Evolutionary conservation across 2,329 filamentous ascomycete genomes (phyloP).

Genomic region (Trichoderma sp.): DNA sequence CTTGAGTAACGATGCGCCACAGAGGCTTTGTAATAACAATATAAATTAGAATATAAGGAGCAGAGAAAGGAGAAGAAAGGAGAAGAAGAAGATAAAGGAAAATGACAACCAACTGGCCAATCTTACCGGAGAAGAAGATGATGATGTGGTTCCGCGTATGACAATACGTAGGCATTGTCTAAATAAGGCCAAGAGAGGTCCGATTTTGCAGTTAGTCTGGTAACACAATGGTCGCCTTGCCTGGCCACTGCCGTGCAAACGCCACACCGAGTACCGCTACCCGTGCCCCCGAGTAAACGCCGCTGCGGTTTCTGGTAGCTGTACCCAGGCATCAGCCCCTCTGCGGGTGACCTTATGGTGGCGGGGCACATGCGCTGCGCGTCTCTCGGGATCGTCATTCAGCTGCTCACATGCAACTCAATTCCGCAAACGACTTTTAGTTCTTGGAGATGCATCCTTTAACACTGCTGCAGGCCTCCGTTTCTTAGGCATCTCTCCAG

Average conservation of each 20-base stretch:
- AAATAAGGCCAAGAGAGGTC: neutral
- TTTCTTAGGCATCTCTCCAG: neutral
- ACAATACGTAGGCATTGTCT: conserved; percentile 19
- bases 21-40: neutral
- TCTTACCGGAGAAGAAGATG: neutral
- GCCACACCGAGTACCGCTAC: conserved; percentile 4
- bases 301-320: neutral
- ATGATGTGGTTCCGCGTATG: conserved; percentile 7
- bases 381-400: conserved; percentile 21
- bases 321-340: neutral
- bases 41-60: neutral
- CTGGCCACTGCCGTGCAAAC: neutral
- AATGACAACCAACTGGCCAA: neutral
- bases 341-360: conserved; percentile 1
- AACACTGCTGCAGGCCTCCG: neutral
- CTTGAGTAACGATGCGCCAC: neutral
- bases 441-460: neutral
- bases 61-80: neutral
- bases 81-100: neutral
- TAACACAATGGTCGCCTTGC: neutral
- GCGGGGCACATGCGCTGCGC: conserved; percentile 23
- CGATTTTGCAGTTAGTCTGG: neutral
- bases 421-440: conserved; percentile 3
- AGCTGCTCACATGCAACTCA: conserved; percentile 22
- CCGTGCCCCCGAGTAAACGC: neutral